phyloP scores from a whole-genome alignment of 2,329 filamentous ascomycete genomes.

The Talaromyces rugulosus region DNA sequence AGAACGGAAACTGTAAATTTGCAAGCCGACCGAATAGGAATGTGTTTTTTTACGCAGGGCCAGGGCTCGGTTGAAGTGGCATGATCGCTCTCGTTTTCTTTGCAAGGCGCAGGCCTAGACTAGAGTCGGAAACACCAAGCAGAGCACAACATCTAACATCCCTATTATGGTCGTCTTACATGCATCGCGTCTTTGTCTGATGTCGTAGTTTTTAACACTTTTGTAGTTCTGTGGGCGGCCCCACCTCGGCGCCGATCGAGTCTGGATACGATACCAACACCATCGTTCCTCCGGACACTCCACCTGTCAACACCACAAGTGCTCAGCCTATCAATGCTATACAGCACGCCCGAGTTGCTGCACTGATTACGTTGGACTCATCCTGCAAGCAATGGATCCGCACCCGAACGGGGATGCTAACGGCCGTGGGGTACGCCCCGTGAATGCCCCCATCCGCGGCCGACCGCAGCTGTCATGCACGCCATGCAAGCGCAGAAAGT shows the following conservation, averaged over 20 bases:
- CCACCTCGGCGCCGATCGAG: neutral
- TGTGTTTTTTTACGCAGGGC: neutral
- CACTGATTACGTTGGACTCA: neutral
- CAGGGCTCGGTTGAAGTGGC: no score
- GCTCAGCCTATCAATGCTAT: neutral
- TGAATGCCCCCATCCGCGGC: slow-evolving; percentile 9
- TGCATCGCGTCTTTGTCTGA: neutral
- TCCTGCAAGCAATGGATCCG: slow-evolving; percentile 1
- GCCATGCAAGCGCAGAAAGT: slow-evolving; percentile 14
- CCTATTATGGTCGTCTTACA: neutral
- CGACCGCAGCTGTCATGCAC: slow-evolving; percentile 14
- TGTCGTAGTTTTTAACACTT: neutral
- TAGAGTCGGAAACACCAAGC: neutral
- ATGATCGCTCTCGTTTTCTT: neutral
- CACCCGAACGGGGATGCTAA: neutral
- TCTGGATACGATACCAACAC: neutral
- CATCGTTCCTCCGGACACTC: neutral
- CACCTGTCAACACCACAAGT: neutral
- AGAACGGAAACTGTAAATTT: neutral
- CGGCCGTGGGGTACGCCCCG: slow-evolving; percentile 2
- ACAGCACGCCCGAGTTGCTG: neutral
- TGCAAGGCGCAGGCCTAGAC: neutral
- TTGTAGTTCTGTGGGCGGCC: neutral
- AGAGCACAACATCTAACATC: neutral
- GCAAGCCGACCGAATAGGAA: neutral